phyloP scores from a whole-genome alignment of 257 asterid genomes.

The Oldenlandia corymbosa region DNA sequence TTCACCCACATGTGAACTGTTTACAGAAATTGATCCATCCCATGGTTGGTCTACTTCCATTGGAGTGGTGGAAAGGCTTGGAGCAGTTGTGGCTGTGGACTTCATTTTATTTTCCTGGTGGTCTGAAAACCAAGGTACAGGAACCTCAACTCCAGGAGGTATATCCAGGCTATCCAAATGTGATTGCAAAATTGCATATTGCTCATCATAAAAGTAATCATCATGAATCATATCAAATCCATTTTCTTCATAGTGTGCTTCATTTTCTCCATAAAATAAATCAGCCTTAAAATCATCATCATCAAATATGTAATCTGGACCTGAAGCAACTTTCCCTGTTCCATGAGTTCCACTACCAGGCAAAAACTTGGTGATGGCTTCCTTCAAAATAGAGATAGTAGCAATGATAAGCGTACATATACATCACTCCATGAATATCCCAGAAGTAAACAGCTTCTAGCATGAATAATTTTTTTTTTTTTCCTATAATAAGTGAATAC shows the following conservation, averaged over 20 bases:
- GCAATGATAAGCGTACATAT: constrained; percentile 1
- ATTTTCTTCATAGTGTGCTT: constrained; percentile 43
- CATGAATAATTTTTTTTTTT: background rate
- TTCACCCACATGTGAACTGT: constrained; percentile 11
- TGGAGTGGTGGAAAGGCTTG: constrained; percentile 28
- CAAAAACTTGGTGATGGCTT: constrained; percentile 28
- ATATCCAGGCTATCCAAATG: constrained; percentile 68
- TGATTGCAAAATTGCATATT: constrained; percentile 38
- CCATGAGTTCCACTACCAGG: constrained; percentile 30
- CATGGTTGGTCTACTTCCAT: constrained; percentile 9
- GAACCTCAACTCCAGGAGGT: constrained; percentile 79
- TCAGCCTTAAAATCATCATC: constrained; percentile 40
- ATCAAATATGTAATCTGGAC: constrained; percentile 25
- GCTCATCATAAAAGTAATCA: constrained; percentile 41
- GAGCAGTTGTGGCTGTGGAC: constrained; percentile 29
- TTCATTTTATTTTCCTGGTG: constrained; percentile 24
- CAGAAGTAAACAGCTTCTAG: background rate
- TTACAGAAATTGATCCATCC: constrained; percentile 21
- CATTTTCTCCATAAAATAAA: constrained; percentile 46
- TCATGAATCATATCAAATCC: constrained; percentile 51
- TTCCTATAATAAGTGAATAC: no score
- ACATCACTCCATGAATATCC: background rate
- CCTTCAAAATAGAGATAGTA: constrained; percentile 34
- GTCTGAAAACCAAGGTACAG: constrained; percentile 59
- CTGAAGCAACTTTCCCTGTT: constrained; percentile 29